A percentile compares a stretch with the other conserved stretches of the same genome.
Conservation (phyloP, 2,329 filamentous ascomycete genomes). For the Bimuria novae-zelandiae region DNA sequence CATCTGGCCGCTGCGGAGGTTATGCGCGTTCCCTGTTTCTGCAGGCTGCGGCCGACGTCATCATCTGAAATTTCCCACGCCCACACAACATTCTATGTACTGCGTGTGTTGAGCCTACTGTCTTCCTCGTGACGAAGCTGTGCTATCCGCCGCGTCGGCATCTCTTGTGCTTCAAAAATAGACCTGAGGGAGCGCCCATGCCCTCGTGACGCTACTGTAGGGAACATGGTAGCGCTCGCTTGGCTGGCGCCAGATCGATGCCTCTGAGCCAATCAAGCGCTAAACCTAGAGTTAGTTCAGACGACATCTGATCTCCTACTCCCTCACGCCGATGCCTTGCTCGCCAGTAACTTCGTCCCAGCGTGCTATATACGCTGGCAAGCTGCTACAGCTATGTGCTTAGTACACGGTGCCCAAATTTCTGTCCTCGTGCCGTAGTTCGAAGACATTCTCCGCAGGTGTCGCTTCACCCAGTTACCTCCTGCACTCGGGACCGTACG, state of each 20-base stretch:
- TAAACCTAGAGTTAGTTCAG: background rate
- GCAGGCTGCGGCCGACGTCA: constrained; percentile 9
- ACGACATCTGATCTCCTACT: background rate
- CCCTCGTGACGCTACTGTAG: too few relatives aligned
- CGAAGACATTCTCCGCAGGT: too few relatives aligned
- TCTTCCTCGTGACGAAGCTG: background rate
- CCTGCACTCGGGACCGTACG: too few relatives aligned
- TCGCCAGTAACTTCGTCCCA: background rate
- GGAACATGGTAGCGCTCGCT: background rate
- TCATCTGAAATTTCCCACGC: background rate
- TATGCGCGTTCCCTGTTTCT: constrained; percentile 40
- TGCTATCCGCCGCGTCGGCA: too few relatives aligned
- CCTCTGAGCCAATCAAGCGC: constrained; percentile 35
- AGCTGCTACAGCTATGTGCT: too few relatives aligned
- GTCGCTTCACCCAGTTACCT: too few relatives aligned
- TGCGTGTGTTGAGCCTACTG: too few relatives aligned
- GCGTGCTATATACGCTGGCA: background rate
- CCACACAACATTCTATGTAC: too few relatives aligned
- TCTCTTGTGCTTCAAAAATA: background rate
- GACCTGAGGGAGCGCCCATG: background rate
- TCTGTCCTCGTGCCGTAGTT: too few relatives aligned
- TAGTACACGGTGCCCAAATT: too few relatives aligned
- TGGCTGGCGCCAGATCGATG: constrained; percentile 10
- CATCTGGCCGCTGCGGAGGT: constrained; percentile 22
- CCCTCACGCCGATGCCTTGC: background rate